Evolutionary conservation across 2,329 filamentous ascomycete genomes (phyloP), one percentile per base, ranked within the genome.

Genomic region (Paraphaeosphaeria sporulosa): DNA sequence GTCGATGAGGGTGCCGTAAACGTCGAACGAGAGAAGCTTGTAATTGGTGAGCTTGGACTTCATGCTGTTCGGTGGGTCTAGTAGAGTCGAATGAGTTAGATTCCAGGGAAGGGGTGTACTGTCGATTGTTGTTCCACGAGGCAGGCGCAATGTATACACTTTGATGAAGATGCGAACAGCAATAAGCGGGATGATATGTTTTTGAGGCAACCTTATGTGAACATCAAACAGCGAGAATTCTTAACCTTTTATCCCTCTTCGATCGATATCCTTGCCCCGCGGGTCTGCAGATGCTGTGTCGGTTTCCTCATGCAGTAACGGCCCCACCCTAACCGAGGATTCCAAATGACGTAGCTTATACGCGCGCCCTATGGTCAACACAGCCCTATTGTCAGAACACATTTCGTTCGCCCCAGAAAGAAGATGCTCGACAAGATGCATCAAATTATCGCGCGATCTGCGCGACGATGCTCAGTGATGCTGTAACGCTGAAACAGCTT

Each of bases 1-100:
- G 80, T 94, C 90, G 61, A 94, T 86, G 3, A 94, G 84, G 0
- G 91, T 94, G 75, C 91, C 90, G 76, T 91, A 94, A 80, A 90
- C 88, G 78, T 94, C 91, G 78, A 94, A 93, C 69, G 87, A 88
- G 52, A 92, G 85, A 60, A 86, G 77, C 25, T 77, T 78, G 73
- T 82, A 84, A 55, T 79, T 71, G 32, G 71, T 76, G 32, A 79
- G 71, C 38, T 71, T 75, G 21, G 72, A 67, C 73, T 27, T 27
- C 25, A 76, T 76, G 43, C 58, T 52, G 44, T 5, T 57, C 34
- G 25, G 19, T 15, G 23, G 5, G 2, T 54, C 10, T 6, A 30
- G 6, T 30, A 13, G 4, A 12, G n/a, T 2, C n/a, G 23, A n/a
- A 19, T 19, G 40, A 2, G n/a, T 5, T 10, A 21, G 2, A 21